phyloP scores from a whole-genome alignment of 805 yeast genomes.

The Saccharomycopsis vini region DNA sequence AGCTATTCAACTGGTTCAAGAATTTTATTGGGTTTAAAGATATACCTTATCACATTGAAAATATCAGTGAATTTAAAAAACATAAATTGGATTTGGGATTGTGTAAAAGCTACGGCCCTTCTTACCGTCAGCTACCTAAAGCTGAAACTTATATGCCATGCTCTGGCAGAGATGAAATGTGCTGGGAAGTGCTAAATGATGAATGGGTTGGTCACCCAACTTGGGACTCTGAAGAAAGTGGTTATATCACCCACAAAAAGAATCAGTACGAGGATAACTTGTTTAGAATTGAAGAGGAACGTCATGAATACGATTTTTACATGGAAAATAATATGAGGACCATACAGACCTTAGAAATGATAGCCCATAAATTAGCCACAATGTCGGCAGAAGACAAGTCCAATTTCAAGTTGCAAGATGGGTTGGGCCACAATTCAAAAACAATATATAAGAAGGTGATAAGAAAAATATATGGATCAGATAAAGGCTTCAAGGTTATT shows the following conservation, averaged over 20 bases:
- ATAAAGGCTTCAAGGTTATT: slow-evolving; percentile 91
- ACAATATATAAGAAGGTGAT: slow-evolving; percentile 92
- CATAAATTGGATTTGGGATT: slow-evolving; percentile 83
- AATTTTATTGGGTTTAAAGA: slow-evolving; percentile 84
- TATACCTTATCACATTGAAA: slow-evolving; percentile 78
- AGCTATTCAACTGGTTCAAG: slow-evolving; percentile 86
- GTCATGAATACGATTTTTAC: slow-evolving; percentile 93
- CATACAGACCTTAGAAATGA: slow-evolving; percentile 89
- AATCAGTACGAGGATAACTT: slow-evolving; percentile 95
- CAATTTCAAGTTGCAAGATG: slow-evolving; percentile 79
- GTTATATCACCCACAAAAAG: slow-evolving; percentile 97
- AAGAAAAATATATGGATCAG: slow-evolving; percentile 86
- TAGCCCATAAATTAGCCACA: slow-evolving; percentile 85
- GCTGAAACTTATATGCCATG: slow-evolving; percentile 80
- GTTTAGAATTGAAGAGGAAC: slow-evolving; percentile 92
- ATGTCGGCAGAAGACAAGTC: slow-evolving; percentile 90
- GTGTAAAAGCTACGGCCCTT: slow-evolving; percentile 93
- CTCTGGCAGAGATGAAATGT: slow-evolving; percentile 80
- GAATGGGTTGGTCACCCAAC: slow-evolving; percentile 99
- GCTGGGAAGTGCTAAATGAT: slow-evolving; percentile 86
- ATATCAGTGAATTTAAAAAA: slow-evolving; percentile 66
- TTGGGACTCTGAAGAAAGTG: slow-evolving; percentile 99
- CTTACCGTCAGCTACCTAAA: slow-evolving; percentile 74
- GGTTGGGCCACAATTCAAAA: slow-evolving; percentile 82
- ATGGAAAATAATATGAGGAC: slow-evolving; percentile 94